These are phyloP conservation scores for Dactylellina drechsleri DNA, from an alignment of 2,329 filamentous ascomycete species.

Conservation along the genomic window DNA sequence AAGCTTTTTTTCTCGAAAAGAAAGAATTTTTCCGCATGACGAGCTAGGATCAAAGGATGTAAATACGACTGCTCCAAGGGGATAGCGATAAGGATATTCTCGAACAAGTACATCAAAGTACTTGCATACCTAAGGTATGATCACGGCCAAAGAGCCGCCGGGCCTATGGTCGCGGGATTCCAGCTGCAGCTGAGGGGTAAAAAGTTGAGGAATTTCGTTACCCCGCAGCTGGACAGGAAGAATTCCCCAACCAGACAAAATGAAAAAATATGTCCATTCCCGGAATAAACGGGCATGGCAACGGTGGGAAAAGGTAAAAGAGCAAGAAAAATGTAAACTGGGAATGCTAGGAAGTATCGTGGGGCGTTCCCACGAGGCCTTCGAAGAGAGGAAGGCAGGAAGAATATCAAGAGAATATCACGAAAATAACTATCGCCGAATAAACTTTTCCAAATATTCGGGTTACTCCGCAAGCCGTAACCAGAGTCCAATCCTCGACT, in stretches of 20 bases:
- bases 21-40: constrained; percentile 10
- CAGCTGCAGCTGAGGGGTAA: constrained; percentile 25
- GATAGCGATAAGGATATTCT: constrained; percentile 18
- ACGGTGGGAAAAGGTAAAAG: neutral
- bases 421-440: constrained; percentile 10
- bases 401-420: neutral
- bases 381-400: neutral
- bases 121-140: constrained; percentile 18
- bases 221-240: constrained; percentile 24
- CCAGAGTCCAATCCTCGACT: neutral
- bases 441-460: constrained; percentile 11
- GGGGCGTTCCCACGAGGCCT: neutral
- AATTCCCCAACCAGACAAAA: constrained; percentile 5
- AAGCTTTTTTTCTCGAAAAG: neutral
- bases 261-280: constrained; percentile 1
- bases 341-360: neutral
- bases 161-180: constrained; percentile 11
- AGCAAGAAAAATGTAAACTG: neutral
- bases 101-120: constrained; percentile 25
- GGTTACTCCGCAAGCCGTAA: neutral
- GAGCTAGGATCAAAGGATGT: constrained; percentile 2
- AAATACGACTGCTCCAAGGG: neutral
- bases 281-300: neutral
- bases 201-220: constrained; percentile 10
- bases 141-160: constrained; percentile 22